phyloP scores from a whole-genome alignment of 441 rosid species.

The Erodium texanum region DNA sequence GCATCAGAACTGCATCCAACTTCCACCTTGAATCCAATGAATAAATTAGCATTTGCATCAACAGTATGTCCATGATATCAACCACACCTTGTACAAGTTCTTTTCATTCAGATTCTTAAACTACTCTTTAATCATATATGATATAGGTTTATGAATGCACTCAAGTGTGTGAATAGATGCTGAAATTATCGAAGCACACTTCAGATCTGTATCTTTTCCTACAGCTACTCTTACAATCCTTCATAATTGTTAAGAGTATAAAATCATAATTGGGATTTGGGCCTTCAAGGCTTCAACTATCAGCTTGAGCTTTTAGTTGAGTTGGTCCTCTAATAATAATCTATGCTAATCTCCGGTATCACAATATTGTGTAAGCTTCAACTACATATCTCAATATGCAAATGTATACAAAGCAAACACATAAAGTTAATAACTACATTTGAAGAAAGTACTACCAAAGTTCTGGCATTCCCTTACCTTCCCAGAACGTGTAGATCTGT shows the following conservation, averaged over 20 bases:
- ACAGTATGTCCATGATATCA: neutral
- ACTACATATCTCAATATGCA: neutral
- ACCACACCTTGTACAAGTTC: neutral
- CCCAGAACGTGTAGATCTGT: constrained; percentile 67
- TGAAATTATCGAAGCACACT: neutral
- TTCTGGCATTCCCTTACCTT: constrained; percentile 34
- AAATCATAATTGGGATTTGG: too few species aligned
- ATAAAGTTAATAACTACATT: neutral
- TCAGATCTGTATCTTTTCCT: neutral
- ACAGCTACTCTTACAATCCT: neutral
- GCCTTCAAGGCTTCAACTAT: too few species aligned
- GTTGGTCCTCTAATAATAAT: too few species aligned
- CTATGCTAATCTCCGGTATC: neutral
- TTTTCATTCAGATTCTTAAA: neutral
- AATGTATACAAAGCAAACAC: neutral
- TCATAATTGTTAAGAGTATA: too few species aligned
- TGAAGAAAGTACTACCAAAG: neutral
- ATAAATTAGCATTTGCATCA: neutral
- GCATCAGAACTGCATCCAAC: too few species aligned
- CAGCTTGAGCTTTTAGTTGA: too few species aligned
- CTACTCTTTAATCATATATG: neutral
- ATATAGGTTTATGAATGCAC: neutral
- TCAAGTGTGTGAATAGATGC: neutral
- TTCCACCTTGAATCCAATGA: too few species aligned
- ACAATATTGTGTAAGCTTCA: neutral